Percentiles rank a stretch among this genome's conserved stretches.
These are phyloP conservation scores for Kregervanrija fluxuum DNA, from an alignment of 805 yeast species.

Conservation along the genomic window DNA sequence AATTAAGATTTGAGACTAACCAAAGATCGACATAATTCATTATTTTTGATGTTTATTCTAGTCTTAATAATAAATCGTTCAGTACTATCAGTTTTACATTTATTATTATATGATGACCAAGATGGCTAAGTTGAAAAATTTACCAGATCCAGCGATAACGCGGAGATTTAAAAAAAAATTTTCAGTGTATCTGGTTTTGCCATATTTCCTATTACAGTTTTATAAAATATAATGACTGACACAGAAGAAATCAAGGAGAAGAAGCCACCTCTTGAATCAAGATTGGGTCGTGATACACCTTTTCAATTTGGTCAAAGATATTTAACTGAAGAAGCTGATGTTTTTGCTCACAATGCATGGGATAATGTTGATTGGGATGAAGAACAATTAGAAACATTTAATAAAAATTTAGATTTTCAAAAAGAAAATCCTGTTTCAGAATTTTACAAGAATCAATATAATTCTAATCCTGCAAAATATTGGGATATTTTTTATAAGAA, in stretches of 20 bases:
- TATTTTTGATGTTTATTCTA: too few species aligned
- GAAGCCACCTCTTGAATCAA: constrained; percentile 44
- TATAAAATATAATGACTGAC: neutral
- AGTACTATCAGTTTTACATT: neutral
- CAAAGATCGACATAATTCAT: too few species aligned
- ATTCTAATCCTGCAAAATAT: constrained; percentile 81
- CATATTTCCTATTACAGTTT: neutral
- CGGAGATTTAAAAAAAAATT: neutral
- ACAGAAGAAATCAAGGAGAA: neutral
- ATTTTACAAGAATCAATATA: constrained; percentile 71
- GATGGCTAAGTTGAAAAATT: constrained; percentile 5
- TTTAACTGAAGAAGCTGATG: constrained; percentile 65
- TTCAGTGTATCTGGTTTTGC: neutral
- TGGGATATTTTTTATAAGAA: constrained; percentile 94
- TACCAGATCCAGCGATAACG: constrained; percentile 2
- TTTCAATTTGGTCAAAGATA: constrained; percentile 87
- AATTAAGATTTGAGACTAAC: too few species aligned
- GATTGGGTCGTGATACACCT: constrained; percentile 82
- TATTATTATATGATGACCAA: neutral
- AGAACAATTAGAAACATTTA: constrained; percentile 70
- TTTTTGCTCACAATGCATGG: constrained; percentile 92
- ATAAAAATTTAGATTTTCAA: constrained; percentile 65
- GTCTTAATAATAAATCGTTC: neutral
- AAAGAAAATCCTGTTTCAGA: constrained; percentile 80
- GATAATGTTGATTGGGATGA: constrained; percentile 98